These are phyloP conservation scores for Carex cristatella DNA, from an alignment of 176 grass and related monocot species.

Conservation along the genomic window DNA sequence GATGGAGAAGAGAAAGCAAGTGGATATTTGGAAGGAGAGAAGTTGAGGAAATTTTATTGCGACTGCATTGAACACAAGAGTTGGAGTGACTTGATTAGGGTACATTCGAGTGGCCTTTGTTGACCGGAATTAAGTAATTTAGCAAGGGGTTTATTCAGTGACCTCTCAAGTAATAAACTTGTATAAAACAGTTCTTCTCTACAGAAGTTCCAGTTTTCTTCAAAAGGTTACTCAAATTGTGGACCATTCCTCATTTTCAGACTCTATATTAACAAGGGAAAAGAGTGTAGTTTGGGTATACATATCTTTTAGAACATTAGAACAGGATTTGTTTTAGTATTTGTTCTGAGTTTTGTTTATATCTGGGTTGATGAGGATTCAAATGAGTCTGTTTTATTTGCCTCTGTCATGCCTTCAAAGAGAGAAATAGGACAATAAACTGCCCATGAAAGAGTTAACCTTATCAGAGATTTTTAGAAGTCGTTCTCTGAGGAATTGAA, in stretches of 20 bases:
- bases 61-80: neutral
- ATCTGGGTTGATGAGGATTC: neutral
- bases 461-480: too few relatives aligned
- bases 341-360: neutral
- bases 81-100: neutral
- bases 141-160: neutral
- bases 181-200: neutral
- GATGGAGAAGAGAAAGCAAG: neutral
- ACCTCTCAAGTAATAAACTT: neutral
- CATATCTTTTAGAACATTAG: neutral
- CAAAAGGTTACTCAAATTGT: neutral
- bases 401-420: neutral
- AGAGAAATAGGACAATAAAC: neutral
- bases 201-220: neutral
- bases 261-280: neutral
- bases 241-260: neutral
- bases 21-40: neutral
- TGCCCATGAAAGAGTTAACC: neutral
- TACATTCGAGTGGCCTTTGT: neutral
- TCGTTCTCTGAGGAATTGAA: neutral
- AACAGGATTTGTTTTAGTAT: neutral
- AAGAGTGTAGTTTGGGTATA: neutral
- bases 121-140: neutral
- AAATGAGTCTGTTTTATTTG: neutral
- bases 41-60: neutral